phyloP scores from a whole-genome alignment of 371 early-diverging fungal genomes.

The Zychaea mexicana region DNA sequence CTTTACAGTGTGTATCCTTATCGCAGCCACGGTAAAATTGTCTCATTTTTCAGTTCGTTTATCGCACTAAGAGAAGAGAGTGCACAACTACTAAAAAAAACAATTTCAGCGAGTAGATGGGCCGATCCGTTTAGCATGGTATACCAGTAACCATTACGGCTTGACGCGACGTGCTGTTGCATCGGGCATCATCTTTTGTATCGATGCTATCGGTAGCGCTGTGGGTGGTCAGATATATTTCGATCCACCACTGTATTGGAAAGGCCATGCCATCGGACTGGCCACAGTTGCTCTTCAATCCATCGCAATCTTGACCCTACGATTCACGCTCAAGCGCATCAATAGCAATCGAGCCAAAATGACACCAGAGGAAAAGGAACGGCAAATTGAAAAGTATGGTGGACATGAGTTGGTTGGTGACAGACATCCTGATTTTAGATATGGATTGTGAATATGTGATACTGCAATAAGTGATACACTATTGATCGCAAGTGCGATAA shows the following conservation, averaged over 20 bases:
- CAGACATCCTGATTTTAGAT: constrained; percentile 10
- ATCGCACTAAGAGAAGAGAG: too few species aligned
- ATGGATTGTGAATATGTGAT: background rate
- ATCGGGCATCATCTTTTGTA: background rate
- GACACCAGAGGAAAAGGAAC: constrained; percentile 2
- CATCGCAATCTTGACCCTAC: background rate
- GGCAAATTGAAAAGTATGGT: background rate
- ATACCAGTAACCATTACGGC: background rate
- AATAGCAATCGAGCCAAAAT: background rate
- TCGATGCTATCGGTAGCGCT: background rate
- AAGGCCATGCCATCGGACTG: background rate
- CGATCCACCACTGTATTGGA: background rate
- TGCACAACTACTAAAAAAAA: too few species aligned
- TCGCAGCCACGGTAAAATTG: background rate
- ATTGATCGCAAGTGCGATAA: too few species aligned
- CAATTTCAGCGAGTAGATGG: background rate
- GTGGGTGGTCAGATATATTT: background rate
- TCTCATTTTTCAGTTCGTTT: background rate
- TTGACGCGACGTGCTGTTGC: background rate
- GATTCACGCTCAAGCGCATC: constrained; percentile 6
- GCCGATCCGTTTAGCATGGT: background rate
- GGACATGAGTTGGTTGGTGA: background rate
- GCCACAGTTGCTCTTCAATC: background rate
- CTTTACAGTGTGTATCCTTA: background rate
- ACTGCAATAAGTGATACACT: too few species aligned